phyloP scores from a whole-genome alignment of 345 rosid species.

The Eutrema yunnanense region DNA sequence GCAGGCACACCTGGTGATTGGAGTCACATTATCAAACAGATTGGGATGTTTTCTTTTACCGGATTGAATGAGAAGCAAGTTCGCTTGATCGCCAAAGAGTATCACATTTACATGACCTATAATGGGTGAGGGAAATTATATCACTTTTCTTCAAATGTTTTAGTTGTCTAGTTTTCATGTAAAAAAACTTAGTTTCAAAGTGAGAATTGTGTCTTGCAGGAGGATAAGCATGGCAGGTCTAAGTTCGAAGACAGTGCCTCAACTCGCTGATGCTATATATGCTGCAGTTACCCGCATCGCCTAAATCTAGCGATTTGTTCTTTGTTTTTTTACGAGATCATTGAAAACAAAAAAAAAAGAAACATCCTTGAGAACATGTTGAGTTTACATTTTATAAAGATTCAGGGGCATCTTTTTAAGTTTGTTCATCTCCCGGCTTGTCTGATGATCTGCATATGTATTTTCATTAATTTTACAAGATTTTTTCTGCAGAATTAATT shows the following conservation, averaged over 20 bases:
- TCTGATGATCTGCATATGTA: too few relatives aligned
- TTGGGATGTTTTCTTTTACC: slow-evolving; percentile 70
- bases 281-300: slow-evolving; percentile 44
- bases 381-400: too few relatives aligned
- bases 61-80: slow-evolving; percentile 70
- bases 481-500: too few relatives aligned
- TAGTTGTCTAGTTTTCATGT: background rate
- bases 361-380: too few relatives aligned
- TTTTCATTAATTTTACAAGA: too few relatives aligned
- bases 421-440: too few relatives aligned
- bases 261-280: slow-evolving; percentile 64
- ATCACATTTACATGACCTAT: slow-evolving; percentile 65
- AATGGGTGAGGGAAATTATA: slow-evolving; percentile 42
- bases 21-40: slow-evolving; percentile 72
- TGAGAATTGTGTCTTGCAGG: slow-evolving; percentile 38
- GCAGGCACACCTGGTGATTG: slow-evolving; percentile 82
- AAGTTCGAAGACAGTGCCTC: slow-evolving; percentile 52
- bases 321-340: background rate
- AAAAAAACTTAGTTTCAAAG: background rate
- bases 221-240: slow-evolving; percentile 79
- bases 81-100: slow-evolving; percentile 54
- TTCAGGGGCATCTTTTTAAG: too few relatives aligned
- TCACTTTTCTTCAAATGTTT: background rate
- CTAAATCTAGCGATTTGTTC: slow-evolving; percentile 11
- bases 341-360: too few relatives aligned